These are phyloP conservation scores for Biscogniauxia sp. DNA, from an alignment of 2,329 filamentous ascomycete genomes.

Conservation along the genomic window DNA sequence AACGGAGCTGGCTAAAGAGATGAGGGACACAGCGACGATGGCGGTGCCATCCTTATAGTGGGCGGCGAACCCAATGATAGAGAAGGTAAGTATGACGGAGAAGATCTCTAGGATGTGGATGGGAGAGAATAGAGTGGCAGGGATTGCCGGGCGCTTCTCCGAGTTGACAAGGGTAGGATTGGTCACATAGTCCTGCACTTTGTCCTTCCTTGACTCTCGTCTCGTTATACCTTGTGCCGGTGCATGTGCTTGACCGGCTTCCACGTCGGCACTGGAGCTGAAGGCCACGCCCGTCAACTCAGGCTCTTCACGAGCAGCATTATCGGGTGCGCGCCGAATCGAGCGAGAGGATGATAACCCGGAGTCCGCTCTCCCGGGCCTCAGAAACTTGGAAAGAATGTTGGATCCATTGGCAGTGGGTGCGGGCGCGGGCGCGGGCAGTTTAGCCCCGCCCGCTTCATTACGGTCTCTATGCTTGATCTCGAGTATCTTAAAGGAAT, in stretches of 20 bases:
- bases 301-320: background rate
- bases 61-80: slow-evolving; percentile 44
- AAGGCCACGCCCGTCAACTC: slow-evolving; percentile 10
- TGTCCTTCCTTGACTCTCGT: slow-evolving; percentile 38
- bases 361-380: slow-evolving; percentile 12
- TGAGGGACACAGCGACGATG: slow-evolving; percentile 48
- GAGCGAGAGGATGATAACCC: slow-evolving; percentile 4
- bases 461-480: slow-evolving; percentile 44
- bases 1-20: slow-evolving; percentile 52
- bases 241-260: slow-evolving; percentile 14
- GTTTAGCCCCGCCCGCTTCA: slow-evolving; percentile 21
- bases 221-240: slow-evolving; percentile 26
- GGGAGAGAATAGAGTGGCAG: slow-evolving; percentile 48
- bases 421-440: slow-evolving; percentile 5
- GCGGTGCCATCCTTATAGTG: slow-evolving; percentile 49
- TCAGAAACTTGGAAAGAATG: slow-evolving; percentile 12
- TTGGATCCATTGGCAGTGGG: slow-evolving; percentile 4
- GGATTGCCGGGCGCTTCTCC: slow-evolving; percentile 44
- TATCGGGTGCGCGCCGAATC: background rate
- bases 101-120: slow-evolving; percentile 52
- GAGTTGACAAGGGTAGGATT: slow-evolving; percentile 40
- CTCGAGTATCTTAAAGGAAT: slow-evolving; percentile 46
- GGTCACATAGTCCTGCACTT: slow-evolving; percentile 42
- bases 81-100: slow-evolving; percentile 48
- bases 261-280: slow-evolving; percentile 22